Evolutionary conservation across 257 asterid genomes (phyloP), one percentile per base, ranked within the genome.

Genomic region (Anisodus tanguticus): DNA sequence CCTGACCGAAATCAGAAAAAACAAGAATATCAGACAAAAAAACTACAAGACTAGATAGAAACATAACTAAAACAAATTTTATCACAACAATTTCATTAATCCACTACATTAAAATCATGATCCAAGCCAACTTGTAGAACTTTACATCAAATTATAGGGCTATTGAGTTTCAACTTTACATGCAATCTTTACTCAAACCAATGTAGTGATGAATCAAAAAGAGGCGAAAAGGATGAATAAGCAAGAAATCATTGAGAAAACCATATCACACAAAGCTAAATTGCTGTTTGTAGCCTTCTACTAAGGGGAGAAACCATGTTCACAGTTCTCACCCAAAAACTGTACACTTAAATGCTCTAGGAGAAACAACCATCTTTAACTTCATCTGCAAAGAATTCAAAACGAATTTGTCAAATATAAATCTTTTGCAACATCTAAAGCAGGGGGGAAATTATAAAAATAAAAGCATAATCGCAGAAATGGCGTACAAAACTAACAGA

Each of bases 101-200:
- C 82, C 26, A 31, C 49, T 17, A 77, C 11, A 54, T 77, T 53
- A 77, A 77, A 13, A 77, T 77, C 66, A 54, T 31, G 66, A 22
- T 53, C 43, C 63, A 51, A 77, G 82, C 82, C 49, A 77, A 64
- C 82, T 4, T 11, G 13, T 31, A 53, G 9, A 53, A 77, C 66
- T 77, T 53, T 77, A 77, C 64, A 77, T 77, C 66, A 77, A 77
- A 77, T 54, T 13, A 31, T 31, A 31, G 35, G 2, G 35, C 43
- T 77, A n/a, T 31, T 53, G 82, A 26, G 19, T 77, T 31, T 31
- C 82, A 66, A 67, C 82, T 80, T 82, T 67, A 76, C 82, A 87
- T 66, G 77, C 84, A 84, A 74, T 84, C 77, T 53, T 76, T 58
- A 47, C 51, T 26, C 19, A 49, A 66, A 41, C 79, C 53, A 53